These are phyloP conservation scores for Schoenoplectus tabernaemontani DNA, from an alignment of 202 grass and related monocot species.

Conservation along the genomic window DNA sequence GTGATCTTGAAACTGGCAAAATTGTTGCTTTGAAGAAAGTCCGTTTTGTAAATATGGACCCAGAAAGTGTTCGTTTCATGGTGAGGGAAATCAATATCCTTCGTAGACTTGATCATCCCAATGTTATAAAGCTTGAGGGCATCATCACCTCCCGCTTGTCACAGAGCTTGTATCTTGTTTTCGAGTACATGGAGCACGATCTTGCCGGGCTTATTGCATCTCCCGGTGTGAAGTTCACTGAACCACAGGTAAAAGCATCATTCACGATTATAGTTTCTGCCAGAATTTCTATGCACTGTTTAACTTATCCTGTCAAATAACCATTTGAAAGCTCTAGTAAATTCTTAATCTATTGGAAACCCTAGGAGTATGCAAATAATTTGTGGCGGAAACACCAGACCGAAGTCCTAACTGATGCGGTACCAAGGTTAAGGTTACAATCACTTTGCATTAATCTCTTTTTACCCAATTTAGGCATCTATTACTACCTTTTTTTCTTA, in stretches of 20 bases:
- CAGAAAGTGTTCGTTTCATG: slow-evolving; percentile 92
- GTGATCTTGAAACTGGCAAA: slow-evolving; percentile 59
- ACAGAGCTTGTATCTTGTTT: slow-evolving; percentile 73
- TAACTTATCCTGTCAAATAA: slow-evolving; percentile 1
- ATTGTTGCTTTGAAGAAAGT: slow-evolving; percentile 88
- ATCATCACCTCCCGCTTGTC: slow-evolving; percentile 62
- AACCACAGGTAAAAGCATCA: slow-evolving; percentile 49
- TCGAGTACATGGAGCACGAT: slow-evolving; percentile 94
- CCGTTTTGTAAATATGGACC: slow-evolving; percentile 78
- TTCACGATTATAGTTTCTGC: background rate
- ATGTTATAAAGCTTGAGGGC: slow-evolving; percentile 89
- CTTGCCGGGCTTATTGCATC: slow-evolving; percentile 61
- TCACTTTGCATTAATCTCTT: background rate
- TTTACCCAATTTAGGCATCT: background rate
- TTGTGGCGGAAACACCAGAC: background rate
- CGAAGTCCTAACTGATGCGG: background rate
- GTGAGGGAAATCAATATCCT: slow-evolving; percentile 79
- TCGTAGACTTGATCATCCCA: slow-evolving; percentile 68
- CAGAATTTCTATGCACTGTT: background rate
- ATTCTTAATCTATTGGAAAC: background rate
- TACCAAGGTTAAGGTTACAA: background rate
- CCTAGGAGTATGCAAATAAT: background rate
- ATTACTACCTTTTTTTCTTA: background rate
- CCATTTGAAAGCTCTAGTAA: slow-evolving; percentile 18
- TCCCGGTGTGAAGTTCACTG: slow-evolving; percentile 72